Evolutionary conservation across 768 basidiomycete genomes (phyloP), one percentile per base, ranked within the genome.

Genomic region (Termitomyces sp.): DNA sequence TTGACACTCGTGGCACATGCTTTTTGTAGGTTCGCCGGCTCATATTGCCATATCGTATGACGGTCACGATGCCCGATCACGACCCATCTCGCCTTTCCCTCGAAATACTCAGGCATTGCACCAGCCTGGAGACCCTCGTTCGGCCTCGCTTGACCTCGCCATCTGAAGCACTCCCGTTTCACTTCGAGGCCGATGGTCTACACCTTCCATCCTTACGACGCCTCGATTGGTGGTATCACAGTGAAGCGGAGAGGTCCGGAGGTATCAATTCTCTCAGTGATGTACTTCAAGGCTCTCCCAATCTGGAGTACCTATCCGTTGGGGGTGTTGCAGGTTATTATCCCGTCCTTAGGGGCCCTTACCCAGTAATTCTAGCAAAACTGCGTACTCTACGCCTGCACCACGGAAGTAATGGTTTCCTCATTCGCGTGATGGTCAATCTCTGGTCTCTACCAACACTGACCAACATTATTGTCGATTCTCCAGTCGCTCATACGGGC

Each of bases 201-300:
- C 64, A 76, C 3, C 59, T 86, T 14, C 70, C 74, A 21, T 79
- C 79, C 21, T 72, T 89, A 40, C 79, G 77, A 43, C 80, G 85
- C 27, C 75, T 89, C 30, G 85, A 88, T 48, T 88, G 85, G 85
- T 87, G 84, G 83, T 78, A 86, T 63, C 67, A 80, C 60, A 71
- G 66, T 28, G 77, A 76, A 37, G 85, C 86, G 21, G 79, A 82
- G 39, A 76, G 81, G 44, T 76, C 82, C 17, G 85, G 85, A 2
- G 86, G 86, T 6, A 82, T 88, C 58, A 88, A 88, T 67, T 83
- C 79, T 7, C 70, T 89, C 41, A 63, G 65, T 2, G 69, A 77
- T 51, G 81, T 85, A 57, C 75, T 89, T 25, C 70, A 66, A 9
- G 70, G 68, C 45, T 67, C 84, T 3, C 84, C 86, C 7, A 81